phyloP scores from a whole-genome alignment of 2,329 filamentous ascomycete genomes.

The Aspergillus carbonarius region DNA sequence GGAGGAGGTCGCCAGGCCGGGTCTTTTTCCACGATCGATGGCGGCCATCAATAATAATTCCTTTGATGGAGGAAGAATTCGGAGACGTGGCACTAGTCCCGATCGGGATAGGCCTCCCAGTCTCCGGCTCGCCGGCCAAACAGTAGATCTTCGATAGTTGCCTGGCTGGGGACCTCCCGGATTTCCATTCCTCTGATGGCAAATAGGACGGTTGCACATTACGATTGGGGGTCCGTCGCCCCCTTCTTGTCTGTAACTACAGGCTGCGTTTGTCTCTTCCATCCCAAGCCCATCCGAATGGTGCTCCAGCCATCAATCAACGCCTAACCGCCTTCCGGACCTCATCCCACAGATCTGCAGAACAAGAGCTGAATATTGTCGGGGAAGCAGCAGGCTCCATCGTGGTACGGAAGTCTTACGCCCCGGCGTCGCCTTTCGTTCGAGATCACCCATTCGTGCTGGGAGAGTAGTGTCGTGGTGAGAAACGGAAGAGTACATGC shows the following conservation, averaged over 20 bases:
- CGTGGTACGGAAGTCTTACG: not conserved
- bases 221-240: not conserved
- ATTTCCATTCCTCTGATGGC: no score
- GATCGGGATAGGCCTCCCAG: slow-evolving; percentile 17
- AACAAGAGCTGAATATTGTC: not conserved
- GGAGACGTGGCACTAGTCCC: slow-evolving; percentile 24
- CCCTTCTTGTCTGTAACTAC: not conserved
- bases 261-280: not conserved
- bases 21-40: slow-evolving; percentile 16
- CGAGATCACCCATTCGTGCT: not conserved
- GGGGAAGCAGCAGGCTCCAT: not conserved
- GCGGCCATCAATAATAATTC: slow-evolving; percentile 16
- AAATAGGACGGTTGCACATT: no score
- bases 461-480: not conserved
- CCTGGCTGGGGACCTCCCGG: no score
- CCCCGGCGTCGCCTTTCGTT: not conserved
- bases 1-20: slow-evolving; percentile 13
- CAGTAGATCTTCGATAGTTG: not conserved
- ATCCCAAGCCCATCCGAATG: not conserved
- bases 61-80: slow-evolving; percentile 27
- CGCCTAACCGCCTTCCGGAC: not conserved
- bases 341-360: not conserved
- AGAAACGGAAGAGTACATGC: not conserved
- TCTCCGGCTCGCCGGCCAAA: not conserved
- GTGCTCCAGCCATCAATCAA: not conserved